Percentiles rank a stretch among this genome's conserved stretches.
phyloP scores from a whole-genome alignment of 192 early-diverging fungal genomes.

The Piromyces finnis region DNA sequence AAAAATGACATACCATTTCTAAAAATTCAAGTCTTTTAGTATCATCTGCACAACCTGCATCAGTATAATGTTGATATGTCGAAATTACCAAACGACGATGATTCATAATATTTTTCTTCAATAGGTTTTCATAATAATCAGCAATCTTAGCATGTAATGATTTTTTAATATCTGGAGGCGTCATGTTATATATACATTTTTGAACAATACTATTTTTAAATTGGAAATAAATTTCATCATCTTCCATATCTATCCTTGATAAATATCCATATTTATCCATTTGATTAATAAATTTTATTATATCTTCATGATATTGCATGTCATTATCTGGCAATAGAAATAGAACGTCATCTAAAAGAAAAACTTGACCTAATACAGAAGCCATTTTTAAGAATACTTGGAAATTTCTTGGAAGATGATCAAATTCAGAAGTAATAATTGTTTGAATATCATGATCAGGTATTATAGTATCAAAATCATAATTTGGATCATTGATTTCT shows the following conservation, averaged over 20 bases:
- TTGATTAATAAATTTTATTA: constrained; percentile 6
- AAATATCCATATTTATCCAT: constrained; percentile 31
- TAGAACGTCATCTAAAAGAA: constrained; percentile 25
- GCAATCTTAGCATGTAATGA: constrained; percentile 25
- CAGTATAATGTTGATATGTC: constrained; percentile 22
- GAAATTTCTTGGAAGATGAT: constrained; percentile 23
- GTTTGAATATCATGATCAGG: constrained; percentile 20
- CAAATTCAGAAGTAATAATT: constrained; percentile 28
- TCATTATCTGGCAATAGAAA: constrained; percentile 2
- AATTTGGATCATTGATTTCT: constrained; percentile 6
- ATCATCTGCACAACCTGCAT: constrained; percentile 10
- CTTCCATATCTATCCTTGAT: constrained; percentile 4
- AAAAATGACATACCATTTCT: constrained; percentile 13
- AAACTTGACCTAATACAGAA: constrained; percentile 23
- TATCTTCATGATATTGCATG: not conserved
- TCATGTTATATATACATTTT: constrained; percentile 24
- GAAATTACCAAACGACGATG: constrained; percentile 10
- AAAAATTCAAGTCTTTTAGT: constrained; percentile 20
- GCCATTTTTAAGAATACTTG: constrained; percentile 33
- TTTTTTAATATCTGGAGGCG: constrained; percentile 10
- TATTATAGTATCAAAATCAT: constrained; percentile 26
- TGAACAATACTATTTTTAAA: constrained; percentile 32
- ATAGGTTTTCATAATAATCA: constrained; percentile 17
- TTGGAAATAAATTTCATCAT: constrained; percentile 1
- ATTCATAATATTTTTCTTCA: constrained; percentile 14